A percentile compares a stretch with the other conserved stretches of the same genome.
Evolutionary conservation across 2,329 filamentous ascomycete species (phyloP).

Genomic region (Myriosclerotinia scirpicola): DNA sequence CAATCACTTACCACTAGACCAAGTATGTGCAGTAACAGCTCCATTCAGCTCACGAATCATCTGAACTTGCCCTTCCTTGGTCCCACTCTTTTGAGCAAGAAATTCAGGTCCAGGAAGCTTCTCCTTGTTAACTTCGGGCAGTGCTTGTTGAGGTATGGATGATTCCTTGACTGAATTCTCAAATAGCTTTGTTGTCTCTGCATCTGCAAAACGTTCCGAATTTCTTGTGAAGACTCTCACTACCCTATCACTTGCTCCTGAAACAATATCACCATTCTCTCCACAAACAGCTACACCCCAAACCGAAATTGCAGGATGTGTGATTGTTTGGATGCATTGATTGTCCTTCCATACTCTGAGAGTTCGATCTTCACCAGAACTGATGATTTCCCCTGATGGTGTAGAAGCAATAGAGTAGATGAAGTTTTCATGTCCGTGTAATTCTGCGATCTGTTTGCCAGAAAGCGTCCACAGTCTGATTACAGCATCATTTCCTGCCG

Average conservation of each 20-base stretch:
- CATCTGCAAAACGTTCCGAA: slow-evolving; percentile 66
- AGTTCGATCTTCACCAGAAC: slow-evolving; percentile 91
- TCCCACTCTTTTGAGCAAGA: slow-evolving; percentile 75
- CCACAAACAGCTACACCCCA: slow-evolving; percentile 85
- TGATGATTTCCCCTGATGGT: slow-evolving; percentile 84
- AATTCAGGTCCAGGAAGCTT: slow-evolving; percentile 88
- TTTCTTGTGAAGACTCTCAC: slow-evolving; percentile 81
- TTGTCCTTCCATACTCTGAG: slow-evolving; percentile 82
- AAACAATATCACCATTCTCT: slow-evolving; percentile 88
- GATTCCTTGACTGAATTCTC: slow-evolving; percentile 80
- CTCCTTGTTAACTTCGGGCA: slow-evolving; percentile 85
- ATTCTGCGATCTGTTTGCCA: slow-evolving; percentile 71
- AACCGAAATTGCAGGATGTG: slow-evolving; percentile 93
- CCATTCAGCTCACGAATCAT: slow-evolving; percentile 85
- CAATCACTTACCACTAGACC: slow-evolving; percentile 55
- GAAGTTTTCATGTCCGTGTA: slow-evolving; percentile 90
- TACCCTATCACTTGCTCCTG: slow-evolving; percentile 84
- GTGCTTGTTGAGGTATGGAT: slow-evolving; percentile 82
- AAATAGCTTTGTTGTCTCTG: slow-evolving; percentile 69
- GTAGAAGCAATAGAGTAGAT: slow-evolving; percentile 82
- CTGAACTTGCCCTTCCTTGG: slow-evolving; percentile 94
- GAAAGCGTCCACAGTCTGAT: slow-evolving; percentile 84
- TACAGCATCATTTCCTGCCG: slow-evolving; percentile 87
- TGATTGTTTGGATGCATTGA: slow-evolving; percentile 91
- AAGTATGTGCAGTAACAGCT: slow-evolving; percentile 81